A percentile compares a stretch with the other conserved stretches of the same genome.
These are phyloP conservation scores for Amanita molliuscula DNA, from an alignment of 768 basidiomycete genomes.

Conservation along the genomic window DNA sequence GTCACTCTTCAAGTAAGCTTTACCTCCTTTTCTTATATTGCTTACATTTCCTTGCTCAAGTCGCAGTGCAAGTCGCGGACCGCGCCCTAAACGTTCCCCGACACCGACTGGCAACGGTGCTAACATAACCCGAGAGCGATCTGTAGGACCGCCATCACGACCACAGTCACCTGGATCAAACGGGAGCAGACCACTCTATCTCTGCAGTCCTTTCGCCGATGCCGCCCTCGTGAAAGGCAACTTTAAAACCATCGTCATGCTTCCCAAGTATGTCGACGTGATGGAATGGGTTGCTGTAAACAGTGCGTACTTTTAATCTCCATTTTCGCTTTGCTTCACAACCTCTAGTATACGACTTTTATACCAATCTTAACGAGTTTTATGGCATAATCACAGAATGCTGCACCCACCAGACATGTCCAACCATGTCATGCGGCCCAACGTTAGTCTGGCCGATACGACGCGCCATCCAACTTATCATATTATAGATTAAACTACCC, in stretches of 20 bases:
- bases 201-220: conserved; percentile 92
- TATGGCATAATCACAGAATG: conserved; percentile 90
- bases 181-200: conserved; percentile 62
- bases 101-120: conserved; percentile 20
- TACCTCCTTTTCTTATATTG: not conserved
- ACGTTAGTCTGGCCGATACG: conserved; percentile 40
- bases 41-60: conserved; percentile 7
- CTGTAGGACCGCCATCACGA: conserved; percentile 23
- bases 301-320: conserved; percentile 39
- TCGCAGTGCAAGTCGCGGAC: conserved; percentile 6
- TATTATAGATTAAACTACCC: conserved; percentile 73
- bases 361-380: conserved; percentile 94
- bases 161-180: conserved; percentile 27
- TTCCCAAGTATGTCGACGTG: conserved; percentile 91
- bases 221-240: conserved; percentile 95
- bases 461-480: not conserved
- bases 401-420: conserved; percentile 85
- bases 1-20: conserved; percentile 8
- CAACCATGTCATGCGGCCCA: conserved; percentile 84
- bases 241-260: conserved; percentile 96
- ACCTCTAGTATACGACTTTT: conserved; percentile 85
- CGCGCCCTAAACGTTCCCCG: conserved; percentile 27
- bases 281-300: conserved; percentile 98
- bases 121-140: conserved; percentile 12
- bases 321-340: not conserved